phyloP scores from a whole-genome alignment of 2,329 filamentous ascomycete genomes.

The Arthrobotrys iridis region DNA sequence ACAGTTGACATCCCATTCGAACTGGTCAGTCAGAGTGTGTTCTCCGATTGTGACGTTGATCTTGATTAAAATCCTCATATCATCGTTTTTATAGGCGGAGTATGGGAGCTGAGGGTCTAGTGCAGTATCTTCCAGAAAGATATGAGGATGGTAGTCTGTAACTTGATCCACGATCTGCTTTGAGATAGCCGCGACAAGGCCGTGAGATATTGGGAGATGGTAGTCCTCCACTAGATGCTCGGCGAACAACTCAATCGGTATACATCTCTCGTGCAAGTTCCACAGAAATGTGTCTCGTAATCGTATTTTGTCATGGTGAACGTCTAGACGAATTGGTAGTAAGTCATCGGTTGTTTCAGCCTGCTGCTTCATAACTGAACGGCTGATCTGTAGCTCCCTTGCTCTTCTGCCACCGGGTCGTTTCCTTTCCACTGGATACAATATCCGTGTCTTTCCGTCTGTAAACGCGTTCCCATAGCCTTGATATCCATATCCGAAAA shows the following conservation, averaged over 20 bases:
- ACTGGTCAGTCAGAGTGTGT: conserved; percentile 93
- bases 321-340: conserved; percentile 88
- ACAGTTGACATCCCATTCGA: conserved; percentile 99
- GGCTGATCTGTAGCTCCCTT: conserved; percentile 75
- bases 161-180: conserved; percentile 86
- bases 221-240: conserved; percentile 89
- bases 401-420: conserved; percentile 81
- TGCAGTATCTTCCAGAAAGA: conserved; percentile 87
- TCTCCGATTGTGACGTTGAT: conserved; percentile 97
- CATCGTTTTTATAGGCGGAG: conserved; percentile 95
- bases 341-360: conserved; percentile 91
- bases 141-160: conserved; percentile 90
- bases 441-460: conserved; percentile 73
- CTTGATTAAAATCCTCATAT: conserved; percentile 96
- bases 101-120: conserved; percentile 91
- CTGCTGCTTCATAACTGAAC: conserved; percentile 83
- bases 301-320: conserved; percentile 95
- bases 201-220: conserved; percentile 75
- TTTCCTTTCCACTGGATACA: conserved; percentile 82
- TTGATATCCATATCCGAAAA: conserved; percentile 79
- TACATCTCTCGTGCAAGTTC: conserved; percentile 92
- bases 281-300: conserved; percentile 97
- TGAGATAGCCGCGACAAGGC: conserved; percentile 71
- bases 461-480: conserved; percentile 90
- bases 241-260: conserved; percentile 82